Conservation (phyloP, 176 grass and related monocot species). For the Panicum miliaceum region DNA sequence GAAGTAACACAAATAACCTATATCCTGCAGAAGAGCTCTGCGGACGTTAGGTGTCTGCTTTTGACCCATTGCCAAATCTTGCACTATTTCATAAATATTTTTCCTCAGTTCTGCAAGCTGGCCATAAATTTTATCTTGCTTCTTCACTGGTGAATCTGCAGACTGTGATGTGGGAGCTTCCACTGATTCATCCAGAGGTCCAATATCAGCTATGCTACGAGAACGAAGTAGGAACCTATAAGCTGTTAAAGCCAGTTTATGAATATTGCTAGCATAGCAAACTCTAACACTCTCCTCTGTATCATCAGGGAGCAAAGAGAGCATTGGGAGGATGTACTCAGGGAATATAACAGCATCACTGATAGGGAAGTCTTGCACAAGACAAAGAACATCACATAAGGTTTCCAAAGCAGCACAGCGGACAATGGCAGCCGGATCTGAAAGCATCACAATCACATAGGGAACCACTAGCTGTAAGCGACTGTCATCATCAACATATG, state of each 20-base stretch:
- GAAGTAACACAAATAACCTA: slow-evolving; percentile 89
- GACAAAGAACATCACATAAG: slow-evolving; percentile 83
- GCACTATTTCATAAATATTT: slow-evolving; percentile 89
- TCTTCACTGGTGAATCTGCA: slow-evolving; percentile 54
- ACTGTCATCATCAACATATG: slow-evolving; percentile 97
- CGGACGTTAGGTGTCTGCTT: slow-evolving; percentile 88
- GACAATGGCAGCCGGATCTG: slow-evolving; percentile 90
- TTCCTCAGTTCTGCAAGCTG: slow-evolving; percentile 76
- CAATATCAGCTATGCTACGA: slow-evolving; percentile 52
- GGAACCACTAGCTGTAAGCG: slow-evolving; percentile 91
- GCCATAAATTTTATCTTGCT: slow-evolving; percentile 42
- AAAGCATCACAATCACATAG: slow-evolving; percentile 97
- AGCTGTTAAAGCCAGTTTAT: slow-evolving; percentile 92
- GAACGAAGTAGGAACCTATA: slow-evolving; percentile 81
- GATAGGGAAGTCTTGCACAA: slow-evolving; percentile 92
- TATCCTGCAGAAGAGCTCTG: slow-evolving; percentile 91
- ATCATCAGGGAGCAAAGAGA: slow-evolving; percentile 97
- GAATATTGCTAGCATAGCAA: slow-evolving; percentile 97
- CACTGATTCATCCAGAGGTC: slow-evolving; percentile 57
- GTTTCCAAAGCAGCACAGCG: slow-evolving; percentile 96
- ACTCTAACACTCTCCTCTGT: slow-evolving; percentile 95
- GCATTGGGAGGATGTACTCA: slow-evolving; percentile 97
- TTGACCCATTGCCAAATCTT: slow-evolving; percentile 92
- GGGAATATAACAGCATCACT: slow-evolving; percentile 98
- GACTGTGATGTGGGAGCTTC: slow-evolving; percentile 39